Evolutionary conservation across 345 rosid species (phyloP), one percentile per base, ranked within the genome.

Genomic region (Hirschfeldia incana): DNA sequence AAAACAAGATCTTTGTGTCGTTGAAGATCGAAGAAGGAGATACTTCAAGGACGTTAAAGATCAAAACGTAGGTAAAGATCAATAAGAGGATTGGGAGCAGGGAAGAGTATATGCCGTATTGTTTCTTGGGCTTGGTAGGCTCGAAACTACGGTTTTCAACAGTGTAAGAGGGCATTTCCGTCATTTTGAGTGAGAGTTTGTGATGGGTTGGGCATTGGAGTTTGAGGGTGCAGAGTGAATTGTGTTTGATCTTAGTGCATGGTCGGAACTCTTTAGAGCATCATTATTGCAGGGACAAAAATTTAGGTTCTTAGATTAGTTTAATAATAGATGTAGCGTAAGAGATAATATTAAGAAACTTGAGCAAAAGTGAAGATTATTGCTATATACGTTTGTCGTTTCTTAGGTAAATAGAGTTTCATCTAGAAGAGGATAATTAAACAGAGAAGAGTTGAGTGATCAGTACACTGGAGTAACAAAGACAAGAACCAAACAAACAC

Each of bases 1-100:
- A 13, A 29, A 80, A 80, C 71, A 74, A 69, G 67, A 80, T 26
- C 67, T 80, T 80, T 8, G 76, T 75, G 39, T 80, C 44, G 39
- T 75, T 75, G 60, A 80, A 74, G 10, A 80, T 17, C 27, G 29
- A 67, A 5, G 67, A 80, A 74, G 67, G 75, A 53, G 83, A 63
- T 0, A 69, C 33, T 12, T 80, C 62, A 8, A 74, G 72, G 8
- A 75, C 51, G 62, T 37, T 2, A 66, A 80, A 80, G 39, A 70
- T 51, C 51, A 80, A 75, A 75, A 75, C 39, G 57, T 74, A 80
- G 1, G 61, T 39, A 27, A 69, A 13, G 12, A 80, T 37, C 1
- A 53, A 74, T 29, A 80, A 62, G 62, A 69, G 10, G 67, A 75
- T 29, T 0, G 76, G 71, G 42, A 75, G 61, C 9, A 70, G 39